Evolutionary conservation across 2,329 filamentous ascomycete species (phyloP).

Genomic region (Arthroderma uncinatum): DNA sequence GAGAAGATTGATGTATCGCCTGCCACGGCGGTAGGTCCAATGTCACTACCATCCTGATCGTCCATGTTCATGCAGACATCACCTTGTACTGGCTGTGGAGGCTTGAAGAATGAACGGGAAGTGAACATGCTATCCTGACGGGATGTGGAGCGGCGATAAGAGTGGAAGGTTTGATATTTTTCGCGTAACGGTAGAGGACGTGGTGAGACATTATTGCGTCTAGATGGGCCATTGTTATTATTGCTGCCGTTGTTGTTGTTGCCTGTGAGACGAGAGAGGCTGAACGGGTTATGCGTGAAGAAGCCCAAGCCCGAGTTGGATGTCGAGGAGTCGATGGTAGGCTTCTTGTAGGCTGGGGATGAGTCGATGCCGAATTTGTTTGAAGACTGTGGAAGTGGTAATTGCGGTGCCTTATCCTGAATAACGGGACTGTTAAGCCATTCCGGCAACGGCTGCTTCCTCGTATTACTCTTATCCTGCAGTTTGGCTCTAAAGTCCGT

Average conservation of each 20-base stretch:
- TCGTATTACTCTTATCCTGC: slow-evolving; percentile 23
- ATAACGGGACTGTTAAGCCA: slow-evolving; percentile 23
- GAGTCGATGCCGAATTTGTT: not conserved
- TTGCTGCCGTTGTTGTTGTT: not conserved
- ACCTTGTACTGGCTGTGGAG: slow-evolving; percentile 8
- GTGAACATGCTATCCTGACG: slow-evolving; percentile 8
- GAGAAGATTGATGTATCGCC: slow-evolving; percentile 31
- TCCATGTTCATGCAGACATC: not conserved
- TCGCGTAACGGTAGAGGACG: slow-evolving; percentile 31
- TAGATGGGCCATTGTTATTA: slow-evolving; percentile 11
- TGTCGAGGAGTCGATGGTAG: slow-evolving; percentile 6
- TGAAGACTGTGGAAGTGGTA: not conserved
- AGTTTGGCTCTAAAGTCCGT: slow-evolving; percentile 48
- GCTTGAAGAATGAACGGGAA: slow-evolving; percentile 12
- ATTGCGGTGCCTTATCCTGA: not conserved
- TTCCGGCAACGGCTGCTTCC: slow-evolving; percentile 23
- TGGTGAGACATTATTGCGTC: slow-evolving; percentile 24
- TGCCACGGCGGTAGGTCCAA: slow-evolving; percentile 23
- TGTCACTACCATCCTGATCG: slow-evolving; percentile 29
- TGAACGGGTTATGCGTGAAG: slow-evolving; percentile 14
- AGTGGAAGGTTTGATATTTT: slow-evolving; percentile 21
- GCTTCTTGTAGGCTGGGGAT: not conserved
- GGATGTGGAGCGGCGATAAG: slow-evolving; percentile 9
- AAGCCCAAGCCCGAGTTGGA: not conserved
- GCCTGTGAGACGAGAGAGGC: not conserved